Conservation (phyloP, 768 basidiomycete species). For the Pisolithus albus region DNA sequence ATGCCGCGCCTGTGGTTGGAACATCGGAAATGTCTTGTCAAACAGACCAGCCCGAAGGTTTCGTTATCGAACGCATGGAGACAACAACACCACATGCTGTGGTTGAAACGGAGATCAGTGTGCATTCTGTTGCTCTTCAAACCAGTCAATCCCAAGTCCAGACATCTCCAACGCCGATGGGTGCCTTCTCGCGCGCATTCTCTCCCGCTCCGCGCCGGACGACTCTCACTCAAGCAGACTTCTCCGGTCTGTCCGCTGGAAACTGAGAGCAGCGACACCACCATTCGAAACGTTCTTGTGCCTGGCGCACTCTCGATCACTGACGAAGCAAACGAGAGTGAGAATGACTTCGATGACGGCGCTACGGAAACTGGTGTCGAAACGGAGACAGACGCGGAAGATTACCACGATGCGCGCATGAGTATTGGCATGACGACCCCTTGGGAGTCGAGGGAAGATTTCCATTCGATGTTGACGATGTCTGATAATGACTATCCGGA, state of each 20-base stretch:
- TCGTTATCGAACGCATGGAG: constrained; percentile 33
- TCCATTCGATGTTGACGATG: constrained; percentile 67
- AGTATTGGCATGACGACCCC: constrained; percentile 58
- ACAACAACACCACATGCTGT: constrained; percentile 43
- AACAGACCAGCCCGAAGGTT: constrained; percentile 35
- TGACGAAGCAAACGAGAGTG: constrained; percentile 28
- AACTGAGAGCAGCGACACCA: constrained; percentile 30
- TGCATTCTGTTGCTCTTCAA: too few relatives aligned
- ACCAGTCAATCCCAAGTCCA: constrained; percentile 25
- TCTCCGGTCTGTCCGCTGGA: constrained; percentile 28
- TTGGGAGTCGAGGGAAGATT: constrained; percentile 61
- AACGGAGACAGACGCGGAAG: constrained; percentile 60
- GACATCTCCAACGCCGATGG: constrained; percentile 27
- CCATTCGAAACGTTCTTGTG: constrained; percentile 27
- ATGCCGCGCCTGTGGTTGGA: constrained; percentile 10
- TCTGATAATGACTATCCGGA: constrained; percentile 63
- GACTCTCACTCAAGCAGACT: constrained; percentile 44
- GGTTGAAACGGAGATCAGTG: constrained; percentile 24
- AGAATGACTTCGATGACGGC: constrained; percentile 36
- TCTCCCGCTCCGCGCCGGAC: constrained; percentile 30
- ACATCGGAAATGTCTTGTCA: constrained; percentile 38
- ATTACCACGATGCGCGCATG: constrained; percentile 73
- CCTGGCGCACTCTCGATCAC: constrained; percentile 14
- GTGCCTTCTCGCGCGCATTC: constrained; percentile 15
- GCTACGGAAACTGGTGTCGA: constrained; percentile 60